Conservation (phyloP, 2,329 filamentous ascomycete species). For the Colletotrichum filicis region DNA sequence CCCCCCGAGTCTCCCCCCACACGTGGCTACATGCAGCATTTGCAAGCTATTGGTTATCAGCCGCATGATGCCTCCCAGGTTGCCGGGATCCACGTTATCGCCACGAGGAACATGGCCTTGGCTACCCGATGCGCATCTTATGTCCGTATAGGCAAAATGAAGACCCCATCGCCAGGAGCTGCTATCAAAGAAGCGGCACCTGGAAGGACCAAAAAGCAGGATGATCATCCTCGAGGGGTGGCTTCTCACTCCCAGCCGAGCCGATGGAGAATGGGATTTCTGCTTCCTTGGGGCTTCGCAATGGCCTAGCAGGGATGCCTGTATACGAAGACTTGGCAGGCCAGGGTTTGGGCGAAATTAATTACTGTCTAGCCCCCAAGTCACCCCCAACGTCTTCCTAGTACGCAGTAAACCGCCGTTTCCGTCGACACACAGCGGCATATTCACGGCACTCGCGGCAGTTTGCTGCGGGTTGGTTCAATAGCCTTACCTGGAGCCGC, state of each 20-base stretch:
- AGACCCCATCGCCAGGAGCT: constrained; percentile 12
- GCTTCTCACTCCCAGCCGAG: not conserved
- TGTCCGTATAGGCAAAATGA: constrained; percentile 10
- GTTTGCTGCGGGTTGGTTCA: constrained; percentile 10
- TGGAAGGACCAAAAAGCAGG: not conserved
- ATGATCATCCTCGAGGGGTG: not conserved
- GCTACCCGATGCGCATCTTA: constrained; percentile 12
- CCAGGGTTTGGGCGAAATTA: constrained; percentile 16
- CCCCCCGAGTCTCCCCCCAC: not conserved
- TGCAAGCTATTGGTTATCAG: constrained; percentile 9
- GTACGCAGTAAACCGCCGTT: constrained; percentile 4
- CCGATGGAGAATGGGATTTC: not conserved
- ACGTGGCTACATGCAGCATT: constrained; percentile 2
- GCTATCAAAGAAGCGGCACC: not conserved
- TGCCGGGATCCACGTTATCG: not conserved
- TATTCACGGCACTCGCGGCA: constrained; percentile 7
- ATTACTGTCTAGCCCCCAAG: not conserved
- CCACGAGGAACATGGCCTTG: constrained; percentile 24
- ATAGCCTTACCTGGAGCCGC: not conserved
- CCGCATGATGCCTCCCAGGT: constrained; percentile 4
- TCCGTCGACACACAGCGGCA: constrained; percentile 19
- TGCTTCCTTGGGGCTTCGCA: not conserved
- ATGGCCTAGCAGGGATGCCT: constrained; percentile 14
- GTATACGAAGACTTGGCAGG: constrained; percentile 13
- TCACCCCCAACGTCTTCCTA: not conserved